These are phyloP conservation scores for Annona cherimola DNA, from an alignment of 164 flowering plant genomes.

Conservation along the genomic window DNA sequence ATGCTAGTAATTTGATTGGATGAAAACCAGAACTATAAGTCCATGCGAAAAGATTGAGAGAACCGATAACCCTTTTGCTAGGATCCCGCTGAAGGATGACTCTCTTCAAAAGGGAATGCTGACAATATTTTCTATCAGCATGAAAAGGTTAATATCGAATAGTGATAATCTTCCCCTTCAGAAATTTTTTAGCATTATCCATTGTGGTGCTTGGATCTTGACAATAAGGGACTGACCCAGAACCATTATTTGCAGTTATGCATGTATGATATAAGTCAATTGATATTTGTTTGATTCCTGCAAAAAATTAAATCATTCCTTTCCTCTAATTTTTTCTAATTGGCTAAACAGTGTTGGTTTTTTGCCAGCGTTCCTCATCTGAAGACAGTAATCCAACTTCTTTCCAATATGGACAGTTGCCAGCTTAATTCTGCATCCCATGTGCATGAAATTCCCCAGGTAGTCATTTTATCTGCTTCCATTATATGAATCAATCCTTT, in stretches of 20 bases:
- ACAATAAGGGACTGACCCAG: background rate
- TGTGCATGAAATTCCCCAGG: slow-evolving; percentile 14
- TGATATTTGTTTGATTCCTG: background rate
- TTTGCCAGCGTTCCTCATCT: slow-evolving; percentile 70
- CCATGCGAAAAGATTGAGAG: no score
- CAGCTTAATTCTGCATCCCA: slow-evolving; percentile 58
- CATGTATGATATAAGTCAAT: background rate
- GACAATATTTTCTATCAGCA: no score
- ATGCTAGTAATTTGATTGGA: no score
- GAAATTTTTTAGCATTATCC: background rate
- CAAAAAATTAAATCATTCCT: background rate
- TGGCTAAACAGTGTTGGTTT: slow-evolving; percentile 8
- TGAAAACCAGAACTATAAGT: no score
- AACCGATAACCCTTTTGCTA: no score
- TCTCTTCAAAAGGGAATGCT: no score
- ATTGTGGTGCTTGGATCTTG: background rate
- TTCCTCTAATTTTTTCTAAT: background rate
- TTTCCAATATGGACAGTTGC: slow-evolving; percentile 65
- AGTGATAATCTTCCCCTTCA: background rate
- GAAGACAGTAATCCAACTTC: slow-evolving; percentile 59
- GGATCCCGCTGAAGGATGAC: no score
- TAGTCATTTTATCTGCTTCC: slow-evolving; percentile 3
- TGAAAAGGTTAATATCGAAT: no score
- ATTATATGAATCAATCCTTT: background rate
- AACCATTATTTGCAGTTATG: background rate